Base-by-base conservation (phyloP, 768 basidiomycete species). In the Macrolepiota fuliginosa region DNA sequence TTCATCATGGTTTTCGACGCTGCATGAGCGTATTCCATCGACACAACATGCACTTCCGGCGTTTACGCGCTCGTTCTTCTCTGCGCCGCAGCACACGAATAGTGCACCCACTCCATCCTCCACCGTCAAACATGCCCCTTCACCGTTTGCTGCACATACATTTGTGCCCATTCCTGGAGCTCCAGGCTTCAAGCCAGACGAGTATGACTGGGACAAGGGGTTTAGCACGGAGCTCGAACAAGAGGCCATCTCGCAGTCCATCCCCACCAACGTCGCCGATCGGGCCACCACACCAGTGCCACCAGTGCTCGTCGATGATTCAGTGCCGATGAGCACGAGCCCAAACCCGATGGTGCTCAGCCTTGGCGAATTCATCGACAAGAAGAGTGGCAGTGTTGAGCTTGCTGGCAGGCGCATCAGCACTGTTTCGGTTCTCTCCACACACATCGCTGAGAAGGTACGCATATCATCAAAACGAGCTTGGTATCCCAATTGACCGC, bases 131-230 rank as follows among this genome's bases (percentile, higher is more conserved):
- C 70, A 69, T 53, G 25, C 37, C 7, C n/a, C 65, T 4, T 71
- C 80, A 10, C 80, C 81, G 0, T 84, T 82, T 35, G 73, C 76
- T 1, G 81, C 81, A 3, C 70, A 74, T 76, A 17, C 81, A 74
- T 53, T 77, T 61, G 64, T 73, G 0, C 76, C 82, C 2, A 78
- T 81, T 1, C 74, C 69, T 55, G 86, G 92, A n/a, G 93, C 92
- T 0, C 92, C 92, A 0, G 93, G 91, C 4, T 92, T 88, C 65
- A 77, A 73, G 13, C 89, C 89, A 0, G 89, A 90, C 51, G 72
- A 74, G 15, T 78, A 82, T 62, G 74, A 79, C 61, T 85, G 92
- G 92, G 86, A 93, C 70, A 86, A 83, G 56, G 85, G 87, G 0
- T 87, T 78, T 67, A 86, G 83, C 0, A 77, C 75, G 2, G 76